phyloP scores from a whole-genome alignment of 176 grass and related monocot species.

The Urochloa ruziziensis region DNA sequence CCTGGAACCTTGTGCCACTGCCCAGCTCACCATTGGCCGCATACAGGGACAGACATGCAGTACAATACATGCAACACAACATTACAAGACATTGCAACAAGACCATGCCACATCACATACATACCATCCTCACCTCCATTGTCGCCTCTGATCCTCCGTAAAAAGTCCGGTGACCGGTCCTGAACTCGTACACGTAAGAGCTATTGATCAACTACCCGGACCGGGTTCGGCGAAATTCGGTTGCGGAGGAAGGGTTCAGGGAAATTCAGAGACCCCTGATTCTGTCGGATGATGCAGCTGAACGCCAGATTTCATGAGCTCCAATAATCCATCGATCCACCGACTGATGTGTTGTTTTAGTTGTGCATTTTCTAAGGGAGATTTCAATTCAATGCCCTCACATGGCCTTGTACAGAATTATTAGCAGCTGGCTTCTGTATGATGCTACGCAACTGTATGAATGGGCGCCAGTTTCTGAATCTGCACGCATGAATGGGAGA shows the following conservation, averaged over 20 bases:
- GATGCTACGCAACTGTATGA: conserved; percentile 13
- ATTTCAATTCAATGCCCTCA: conserved; percentile 26
- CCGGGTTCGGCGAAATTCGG: neutral
- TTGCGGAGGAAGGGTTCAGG: neutral
- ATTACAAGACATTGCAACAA: neutral
- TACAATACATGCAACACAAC: neutral
- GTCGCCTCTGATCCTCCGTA: neutral
- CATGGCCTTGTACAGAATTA: conserved; percentile 6
- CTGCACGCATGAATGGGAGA: conserved; percentile 37
- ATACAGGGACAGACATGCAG: neutral
- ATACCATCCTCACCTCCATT: neutral
- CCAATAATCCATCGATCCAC: conserved; percentile 1
- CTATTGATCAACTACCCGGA: neutral
- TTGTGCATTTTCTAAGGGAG: conserved; percentile 15
- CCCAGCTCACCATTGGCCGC: conserved; percentile 35
- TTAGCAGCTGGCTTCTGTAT: conserved; percentile 26
- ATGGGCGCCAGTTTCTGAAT: conserved; percentile 32
- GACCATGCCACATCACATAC: neutral
- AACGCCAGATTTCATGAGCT: neutral
- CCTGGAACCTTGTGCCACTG: neutral
- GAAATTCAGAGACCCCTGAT: neutral
- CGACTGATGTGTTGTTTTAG: conserved; percentile 11
- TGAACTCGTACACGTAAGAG: neutral
- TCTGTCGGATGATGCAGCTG: neutral
- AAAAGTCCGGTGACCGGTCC: neutral